Evolutionary conservation across 495 filamentous ascomycete species (phyloP).

Genomic region (Xylaria acuta): DNA sequence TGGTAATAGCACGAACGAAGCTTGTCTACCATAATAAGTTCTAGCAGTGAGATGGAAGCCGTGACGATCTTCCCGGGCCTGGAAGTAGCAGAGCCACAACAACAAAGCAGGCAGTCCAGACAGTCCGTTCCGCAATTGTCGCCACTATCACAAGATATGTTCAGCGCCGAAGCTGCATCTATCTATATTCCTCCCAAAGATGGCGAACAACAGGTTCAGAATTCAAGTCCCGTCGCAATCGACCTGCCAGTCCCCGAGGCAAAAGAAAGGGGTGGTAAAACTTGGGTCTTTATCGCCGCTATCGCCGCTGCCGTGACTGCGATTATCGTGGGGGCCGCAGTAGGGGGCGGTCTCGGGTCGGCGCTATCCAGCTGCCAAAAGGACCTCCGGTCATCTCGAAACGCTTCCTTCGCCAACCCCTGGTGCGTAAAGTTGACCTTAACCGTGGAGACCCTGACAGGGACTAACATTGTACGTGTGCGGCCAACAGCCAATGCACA

Average conservation of each 20-base stretch:
- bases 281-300: background rate
- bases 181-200: background rate
- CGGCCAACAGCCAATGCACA: conserved; percentile 1
- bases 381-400: background rate
- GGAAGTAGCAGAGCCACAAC: background rate
- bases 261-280: background rate
- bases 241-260: background rate
- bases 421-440: background rate
- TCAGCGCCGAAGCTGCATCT: background rate
- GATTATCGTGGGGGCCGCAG: background rate
- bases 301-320: background rate
- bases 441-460: too few species aligned
- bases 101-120: background rate
- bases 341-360: conserved; percentile 8
- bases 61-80: background rate
- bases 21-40: background rate
- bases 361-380: background rate
- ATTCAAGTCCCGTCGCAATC: background rate
- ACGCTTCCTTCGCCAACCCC: background rate
- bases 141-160: background rate
- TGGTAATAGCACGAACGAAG: background rate
- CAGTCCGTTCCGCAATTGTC: background rate
- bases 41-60: background rate
- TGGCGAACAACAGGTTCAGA: background rate
- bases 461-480: background rate